Conservation (phyloP, 1,284 basidiomycete genomes). For the Melampsora occidentalis region DNA sequence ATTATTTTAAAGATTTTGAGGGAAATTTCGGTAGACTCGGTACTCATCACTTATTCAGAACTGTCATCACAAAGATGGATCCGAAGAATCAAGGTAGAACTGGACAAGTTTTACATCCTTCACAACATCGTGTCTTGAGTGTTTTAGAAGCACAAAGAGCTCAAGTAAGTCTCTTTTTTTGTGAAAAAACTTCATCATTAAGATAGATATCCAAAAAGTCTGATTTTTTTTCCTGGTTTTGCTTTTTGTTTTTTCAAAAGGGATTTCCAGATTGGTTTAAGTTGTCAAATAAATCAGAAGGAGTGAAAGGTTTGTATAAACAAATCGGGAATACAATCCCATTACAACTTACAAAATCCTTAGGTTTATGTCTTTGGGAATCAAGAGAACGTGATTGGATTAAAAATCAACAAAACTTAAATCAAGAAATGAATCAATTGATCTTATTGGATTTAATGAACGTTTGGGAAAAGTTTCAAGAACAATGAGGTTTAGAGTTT, state of each 20-base stretch:
- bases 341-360: not conserved
- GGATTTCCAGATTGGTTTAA: slow-evolving; percentile 29
- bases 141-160: slow-evolving; percentile 30
- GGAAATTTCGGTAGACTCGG: slow-evolving; percentile 28
- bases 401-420: not conserved
- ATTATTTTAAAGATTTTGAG: slow-evolving; percentile 8
- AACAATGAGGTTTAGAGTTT: no score
- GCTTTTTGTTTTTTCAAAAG: not conserved
- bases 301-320: slow-evolving; percentile 14
- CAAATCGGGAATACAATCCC: slow-evolving; percentile 34
- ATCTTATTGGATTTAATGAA: no score
- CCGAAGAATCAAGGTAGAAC: slow-evolving; percentile 26
- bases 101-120: slow-evolving; percentile 25
- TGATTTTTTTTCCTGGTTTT: no score
- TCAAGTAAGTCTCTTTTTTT: slow-evolving; percentile 30
- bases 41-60: slow-evolving; percentile 6
- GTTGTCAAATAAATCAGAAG: not conserved
- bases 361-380: not conserved
- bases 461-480: no score
- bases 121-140: slow-evolving; percentile 14
- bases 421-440: no score
- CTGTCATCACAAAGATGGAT: slow-evolving; percentile 33
- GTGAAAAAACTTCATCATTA: not conserved
- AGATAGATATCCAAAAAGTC: not conserved
- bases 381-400: not conserved